Evolutionary conservation across 441 rosid species (phyloP).

Genomic region (Adansonia rubrostipa): DNA sequence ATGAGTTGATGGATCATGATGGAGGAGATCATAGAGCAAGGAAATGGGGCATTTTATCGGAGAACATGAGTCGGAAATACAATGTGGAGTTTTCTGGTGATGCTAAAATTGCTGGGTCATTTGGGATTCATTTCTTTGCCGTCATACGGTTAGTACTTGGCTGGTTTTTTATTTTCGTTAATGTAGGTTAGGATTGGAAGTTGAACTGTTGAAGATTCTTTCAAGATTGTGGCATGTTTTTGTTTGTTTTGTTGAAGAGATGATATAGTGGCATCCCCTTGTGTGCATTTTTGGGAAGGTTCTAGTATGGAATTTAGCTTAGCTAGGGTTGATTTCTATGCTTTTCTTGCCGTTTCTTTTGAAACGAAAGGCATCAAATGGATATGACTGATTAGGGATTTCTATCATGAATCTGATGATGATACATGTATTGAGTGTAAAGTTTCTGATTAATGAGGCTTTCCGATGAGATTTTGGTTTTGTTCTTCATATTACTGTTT

Average conservation of each 20-base stretch:
- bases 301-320: neutral
- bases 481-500: neutral
- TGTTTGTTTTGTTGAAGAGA: neutral
- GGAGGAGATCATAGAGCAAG: constrained; percentile 41
- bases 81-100: constrained; percentile 53
- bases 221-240: neutral
- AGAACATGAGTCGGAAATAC: constrained; percentile 66
- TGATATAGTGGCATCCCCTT: neutral
- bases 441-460: neutral
- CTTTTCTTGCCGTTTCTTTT: neutral
- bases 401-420: constrained; percentile 3
- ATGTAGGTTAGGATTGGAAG: neutral
- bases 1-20: constrained; percentile 66
- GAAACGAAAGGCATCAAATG: neutral
- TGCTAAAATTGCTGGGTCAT: constrained; percentile 4
- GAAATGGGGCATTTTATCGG: constrained; percentile 74
- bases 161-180: neutral
- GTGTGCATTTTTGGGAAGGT: neutral
- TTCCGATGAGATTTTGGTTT: neutral
- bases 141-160: constrained; percentile 13
- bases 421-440: neutral
- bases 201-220: neutral
- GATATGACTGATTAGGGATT: neutral
- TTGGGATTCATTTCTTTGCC: constrained; percentile 12
- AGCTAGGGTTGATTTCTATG: neutral